Evolutionary conservation across 305 asterid species (phyloP), one percentile per base, ranked within the genome.

Genomic region (Andrographis paniculata): DNA sequence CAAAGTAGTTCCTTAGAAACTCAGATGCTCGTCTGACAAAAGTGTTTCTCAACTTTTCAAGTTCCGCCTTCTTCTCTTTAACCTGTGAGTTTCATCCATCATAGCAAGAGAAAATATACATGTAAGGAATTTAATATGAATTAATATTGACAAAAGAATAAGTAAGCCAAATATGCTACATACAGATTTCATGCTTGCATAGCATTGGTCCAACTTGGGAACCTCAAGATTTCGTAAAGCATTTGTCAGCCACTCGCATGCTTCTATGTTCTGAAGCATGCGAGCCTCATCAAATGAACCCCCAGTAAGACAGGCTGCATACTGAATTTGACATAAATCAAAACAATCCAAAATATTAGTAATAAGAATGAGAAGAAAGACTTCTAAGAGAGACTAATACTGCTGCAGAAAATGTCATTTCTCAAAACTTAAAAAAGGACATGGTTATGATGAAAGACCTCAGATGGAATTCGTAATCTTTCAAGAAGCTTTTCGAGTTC

Each of bases 401-500:
- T 53, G 20, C 28, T 12, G 50, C 45, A 33, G 46, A 33, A 24
- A 58, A 53, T 48, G 48, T 4, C 20, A 64, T 58, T 59, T 49
- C 45, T 31, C 41, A 50, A 33, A 33, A 33, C n/a, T 6, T 12
- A 33, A 12, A 45, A 28, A 36, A 21, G 4, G 20, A 30, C 21
- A 49, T 18, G 54, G 27, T 14, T 14, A 51, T 28, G 37, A 24
- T 19, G 60, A 59, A 61, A 48, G 30, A 89, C 98, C 98, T 89
- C 92, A 17, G 94, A 69, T 59, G 98, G 98, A 59, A 85, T 86
- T 33, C 74, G 77, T 44, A 89, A 58, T 72, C 75, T 80, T 67
- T 85, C 93, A 62, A 89, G 87, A 76, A 89, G 97, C 82, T 76
- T 85, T 60, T 89, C 96, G 42, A 89, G 96, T 67, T 85, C 96